Percentiles rank a stretch among this genome's conserved stretches.
Evolutionary conservation across 106 monocot genomes (phyloP).

Genomic region (Agapanthus africanus): DNA sequence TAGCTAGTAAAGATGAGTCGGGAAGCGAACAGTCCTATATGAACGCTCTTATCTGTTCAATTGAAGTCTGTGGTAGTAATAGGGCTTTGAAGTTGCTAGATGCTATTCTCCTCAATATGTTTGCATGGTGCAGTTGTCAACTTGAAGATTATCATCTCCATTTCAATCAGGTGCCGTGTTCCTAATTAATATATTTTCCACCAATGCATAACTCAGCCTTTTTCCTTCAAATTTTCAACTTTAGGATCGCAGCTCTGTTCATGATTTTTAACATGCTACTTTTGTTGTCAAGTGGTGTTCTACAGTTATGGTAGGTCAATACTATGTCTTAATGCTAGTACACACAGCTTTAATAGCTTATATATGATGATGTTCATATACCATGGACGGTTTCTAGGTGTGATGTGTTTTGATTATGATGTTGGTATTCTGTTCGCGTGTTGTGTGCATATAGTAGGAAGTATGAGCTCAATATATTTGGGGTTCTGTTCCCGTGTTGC

Average conservation of each 20-base stretch:
- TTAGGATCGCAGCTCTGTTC: background rate
- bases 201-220: background rate
- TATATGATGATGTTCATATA: background rate
- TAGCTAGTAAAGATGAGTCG: constrained; percentile 19
- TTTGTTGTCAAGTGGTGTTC: background rate
- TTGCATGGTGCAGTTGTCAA: constrained; percentile 44
- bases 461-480: background rate
- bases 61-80: constrained; percentile 22
- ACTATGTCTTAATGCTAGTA: background rate
- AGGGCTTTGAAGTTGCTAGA: constrained; percentile 42
- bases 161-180: constrained; percentile 49
- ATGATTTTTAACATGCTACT: background rate
- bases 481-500: too few relatives aligned
- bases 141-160: constrained; percentile 66
- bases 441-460: too few relatives aligned
- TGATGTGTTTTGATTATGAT: background rate
- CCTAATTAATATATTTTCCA: background rate
- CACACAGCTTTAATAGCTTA: background rate
- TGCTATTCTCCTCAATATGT: constrained; percentile 43
- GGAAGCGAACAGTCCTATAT: constrained; percentile 31
- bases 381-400: background rate
- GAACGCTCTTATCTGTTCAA: constrained; percentile 46
- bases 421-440: background rate
- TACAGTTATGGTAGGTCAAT: background rate
- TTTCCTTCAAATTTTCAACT: background rate